Evolutionary conservation across 352 stramenopile genomes (phyloP), one percentile per base, ranked within the genome.

Genomic region (Phytopythium vexans): DNA sequence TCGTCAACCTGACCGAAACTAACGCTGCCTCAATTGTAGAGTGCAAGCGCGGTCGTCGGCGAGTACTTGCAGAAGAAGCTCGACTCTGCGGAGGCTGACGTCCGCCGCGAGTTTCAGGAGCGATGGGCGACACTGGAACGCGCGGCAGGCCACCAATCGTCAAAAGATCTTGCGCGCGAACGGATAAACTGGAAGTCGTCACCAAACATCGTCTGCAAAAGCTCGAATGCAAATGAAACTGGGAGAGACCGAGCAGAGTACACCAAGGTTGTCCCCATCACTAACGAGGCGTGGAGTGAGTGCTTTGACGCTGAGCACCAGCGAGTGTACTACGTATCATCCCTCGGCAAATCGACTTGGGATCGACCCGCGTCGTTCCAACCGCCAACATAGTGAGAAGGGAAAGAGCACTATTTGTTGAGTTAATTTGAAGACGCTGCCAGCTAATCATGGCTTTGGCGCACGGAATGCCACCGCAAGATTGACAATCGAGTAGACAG

Each of bases 401-500:
- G 21, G 21, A 27, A 27, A 27, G 21, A 27, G 21, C 21, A 27
- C 21, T 27, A 2, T 27, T 27, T 27, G 21, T 27, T 27, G 21
- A 27, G 21, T 27, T 27, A 27, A 27, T 27, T 27, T 27, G 21
- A 27, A 27, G 21, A 27, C 21, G 21, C 21, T 27, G 21, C 2
- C 21, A 27, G 21, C 21, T 27, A 27, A 27, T 27, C 21, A 27
- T 27, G 21, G 21, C 2, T 27, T 27, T 27, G 21, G 21, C 21
- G 21, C 47, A 39, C 54, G 60, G 38, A 83, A 70, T 14, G 81
- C 77, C 16, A 92, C 68, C 8, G 58, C 64, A 21, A 92, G 41
- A 58, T 94, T 92, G n/a, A 88, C 42, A 12, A 75, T 54, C 8
- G 84, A 88, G 60, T 92, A 94, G 41, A 85, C 42, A 21, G 60